Evolutionary conservation across 2,329 filamentous ascomycete genomes (phyloP), one percentile per base, ranked within the genome.

Genomic region (Aspergillus candidus): DNA sequence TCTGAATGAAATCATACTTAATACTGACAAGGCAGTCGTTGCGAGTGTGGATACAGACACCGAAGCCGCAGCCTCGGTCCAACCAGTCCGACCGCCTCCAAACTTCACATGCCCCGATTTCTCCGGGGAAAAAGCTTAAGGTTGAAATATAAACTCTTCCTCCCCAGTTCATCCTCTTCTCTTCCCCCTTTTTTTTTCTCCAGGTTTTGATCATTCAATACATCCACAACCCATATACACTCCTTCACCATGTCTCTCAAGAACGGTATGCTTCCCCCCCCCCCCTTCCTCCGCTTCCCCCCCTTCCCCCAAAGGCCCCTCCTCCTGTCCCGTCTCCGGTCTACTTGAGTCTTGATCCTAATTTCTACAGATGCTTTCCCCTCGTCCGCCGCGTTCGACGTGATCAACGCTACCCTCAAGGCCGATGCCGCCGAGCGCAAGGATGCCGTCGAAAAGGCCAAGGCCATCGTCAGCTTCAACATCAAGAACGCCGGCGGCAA

Each of bases 351-450:
- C n/a, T n/a, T n/a, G n/a, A n/a, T n/a, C n/a, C n/a, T n/a, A n/a
- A n/a, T n/a, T n/a, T n/a, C n/a, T n/a, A n/a, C n/a, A n/a, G 86
- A 81, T 69, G 82, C 83, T 56, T 96, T 95, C 72, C 91, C 93
- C 54, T 82, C 91, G 62, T 97, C 93, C 48, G 83, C 72, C 54
- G 89, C 90, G 56, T 98, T 98, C 70, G 93, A 98, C 65, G 77
- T 75, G 61, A 96, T 98, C 76, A 80, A 86, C 69, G 64, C 72
- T 42, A 79, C 82, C 41, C 82, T 98, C 53, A 71, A 76, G 60
- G 68, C 77, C 59, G 80, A 78, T 67, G 82, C 86, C 22, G 77
- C 79, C 53, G 86, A 88, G 60, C 83, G 83, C 71, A 85, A 94
- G 73, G 83, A 89, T 54, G 90, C 91, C 56, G 84, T 97, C 69